Evolutionary conservation across 345 rosid genomes (phyloP).

Genomic region (Raphanus raphanistrum): DNA sequence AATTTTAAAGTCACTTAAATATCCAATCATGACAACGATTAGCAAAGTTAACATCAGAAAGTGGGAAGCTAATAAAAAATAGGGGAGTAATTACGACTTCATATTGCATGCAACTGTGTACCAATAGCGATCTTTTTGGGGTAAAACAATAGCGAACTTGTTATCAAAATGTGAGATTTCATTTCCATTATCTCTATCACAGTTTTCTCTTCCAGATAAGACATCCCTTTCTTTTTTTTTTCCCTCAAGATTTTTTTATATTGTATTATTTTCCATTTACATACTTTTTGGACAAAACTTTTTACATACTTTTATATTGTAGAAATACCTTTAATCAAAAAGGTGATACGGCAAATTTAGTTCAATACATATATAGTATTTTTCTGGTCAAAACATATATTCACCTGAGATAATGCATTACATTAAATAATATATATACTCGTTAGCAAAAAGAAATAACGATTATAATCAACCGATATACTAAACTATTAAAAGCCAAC

Average conservation of each 20-base stretch:
- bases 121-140: too few species aligned
- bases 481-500: not conserved
- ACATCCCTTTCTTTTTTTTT: not conserved
- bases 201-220: constrained; percentile 10
- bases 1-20: not conserved
- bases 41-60: constrained; percentile 12
- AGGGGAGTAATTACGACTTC: constrained; percentile 21
- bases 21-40: constrained; percentile 35
- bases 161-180: constrained; percentile 23
- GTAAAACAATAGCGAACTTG: constrained; percentile 10
- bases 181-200: constrained; percentile 22
- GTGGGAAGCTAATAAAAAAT: constrained; percentile 7
- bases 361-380: not conserved
- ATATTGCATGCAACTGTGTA: constrained; percentile 35
- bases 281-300: not conserved
- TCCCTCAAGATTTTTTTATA: too few species aligned
- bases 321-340: not conserved
- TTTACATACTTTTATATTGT: too few species aligned
- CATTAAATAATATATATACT: not conserved
- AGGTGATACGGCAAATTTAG: not conserved
- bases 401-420: too few species aligned
- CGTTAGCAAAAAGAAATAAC: not conserved
- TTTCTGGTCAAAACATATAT: too few species aligned
- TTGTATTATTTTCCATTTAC: not conserved
- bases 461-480: not conserved